A percentile compares a stretch with the other conserved stretches of the same genome.
Evolutionary conservation across 2,329 filamentous ascomycete genomes (phyloP).

Genomic region (Thermochaetoides dissita): DNA sequence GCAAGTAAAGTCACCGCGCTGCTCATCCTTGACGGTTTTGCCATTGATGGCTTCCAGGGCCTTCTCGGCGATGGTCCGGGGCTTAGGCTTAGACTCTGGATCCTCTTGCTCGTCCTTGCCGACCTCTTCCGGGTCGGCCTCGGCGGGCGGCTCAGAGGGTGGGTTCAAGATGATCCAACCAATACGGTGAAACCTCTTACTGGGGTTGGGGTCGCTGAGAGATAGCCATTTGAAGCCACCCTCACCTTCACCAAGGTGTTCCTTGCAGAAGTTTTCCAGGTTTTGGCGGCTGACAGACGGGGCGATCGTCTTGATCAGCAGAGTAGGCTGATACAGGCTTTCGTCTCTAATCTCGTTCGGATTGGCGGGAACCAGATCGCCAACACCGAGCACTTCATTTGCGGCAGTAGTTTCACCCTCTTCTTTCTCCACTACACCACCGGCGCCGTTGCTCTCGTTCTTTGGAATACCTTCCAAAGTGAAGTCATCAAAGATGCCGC

Average conservation of each 20-base stretch:
- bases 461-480: slow-evolving; percentile 89
- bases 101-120: slow-evolving; percentile 48
- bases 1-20: slow-evolving; percentile 89
- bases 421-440: slow-evolving; percentile 80
- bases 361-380: slow-evolving; percentile 71
- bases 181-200: slow-evolving; percentile 93
- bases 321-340: slow-evolving; percentile 72
- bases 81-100: slow-evolving; percentile 39
- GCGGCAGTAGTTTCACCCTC: slow-evolving; percentile 86
- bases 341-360: slow-evolving; percentile 84
- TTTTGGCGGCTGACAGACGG: slow-evolving; percentile 90
- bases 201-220: slow-evolving; percentile 88
- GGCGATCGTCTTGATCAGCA: slow-evolving; percentile 95
- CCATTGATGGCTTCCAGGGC: slow-evolving; percentile 91
- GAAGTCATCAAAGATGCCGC: slow-evolving; percentile 83
- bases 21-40: slow-evolving; percentile 91
- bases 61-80: slow-evolving; percentile 58
- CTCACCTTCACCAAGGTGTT: slow-evolving; percentile 79
- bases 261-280: slow-evolving; percentile 85
- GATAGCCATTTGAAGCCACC: slow-evolving; percentile 94
- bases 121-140: slow-evolving; percentile 50
- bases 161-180: slow-evolving; percentile 96
- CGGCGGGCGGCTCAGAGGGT: slow-evolving; percentile 49
- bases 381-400: slow-evolving; percentile 83
- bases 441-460: slow-evolving; percentile 75